Conservation (phyloP, 768 basidiomycete genomes). For the Boletus tylopilopsis region DNA sequence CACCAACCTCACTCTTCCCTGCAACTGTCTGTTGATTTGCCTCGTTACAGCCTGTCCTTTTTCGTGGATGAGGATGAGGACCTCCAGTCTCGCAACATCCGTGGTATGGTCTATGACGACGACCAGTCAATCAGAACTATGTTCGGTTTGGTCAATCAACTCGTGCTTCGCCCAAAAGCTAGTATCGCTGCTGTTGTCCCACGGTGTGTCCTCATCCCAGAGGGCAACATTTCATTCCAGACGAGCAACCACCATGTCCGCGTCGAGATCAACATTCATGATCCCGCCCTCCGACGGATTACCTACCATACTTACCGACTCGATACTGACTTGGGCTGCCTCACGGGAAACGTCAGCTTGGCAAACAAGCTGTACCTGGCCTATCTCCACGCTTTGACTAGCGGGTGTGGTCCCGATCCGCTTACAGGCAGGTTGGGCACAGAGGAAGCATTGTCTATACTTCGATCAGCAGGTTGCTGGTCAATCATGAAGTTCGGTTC, state of each 20-base stretch:
- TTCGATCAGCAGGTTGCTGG: slow-evolving; percentile 34
- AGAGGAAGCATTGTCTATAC: slow-evolving; percentile 38
- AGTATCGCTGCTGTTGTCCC: slow-evolving; percentile 1
- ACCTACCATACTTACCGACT: slow-evolving; percentile 30
- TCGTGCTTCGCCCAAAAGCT: slow-evolving; percentile 36
- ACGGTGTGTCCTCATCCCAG: slow-evolving; percentile 38
- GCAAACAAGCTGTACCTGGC: slow-evolving; percentile 33
- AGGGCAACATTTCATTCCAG: slow-evolving; percentile 26
- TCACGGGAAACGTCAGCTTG: slow-evolving; percentile 27
- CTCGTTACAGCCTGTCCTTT: slow-evolving; percentile 42
- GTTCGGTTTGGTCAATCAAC: slow-evolving; percentile 39
- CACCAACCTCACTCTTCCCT: not conserved
- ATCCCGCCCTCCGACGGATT: slow-evolving; percentile 1
- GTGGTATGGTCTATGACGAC: slow-evolving; percentile 39
- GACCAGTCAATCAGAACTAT: slow-evolving; percentile 42
- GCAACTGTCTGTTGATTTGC: slow-evolving; percentile 32
- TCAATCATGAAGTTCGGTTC: slow-evolving; percentile 38
- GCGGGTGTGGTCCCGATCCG: slow-evolving; percentile 38
- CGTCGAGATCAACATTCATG: slow-evolving; percentile 11
- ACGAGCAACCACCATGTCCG: slow-evolving; percentile 13
- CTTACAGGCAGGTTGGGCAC: slow-evolving; percentile 42
- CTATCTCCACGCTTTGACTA: slow-evolving; percentile 44
- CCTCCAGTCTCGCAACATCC: slow-evolving; percentile 40
- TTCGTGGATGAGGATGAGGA: slow-evolving; percentile 29
- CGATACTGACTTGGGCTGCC: slow-evolving; percentile 28